phyloP scores from a whole-genome alignment of 2,329 filamentous ascomycete species.

The Colletotrichum theobromicola region DNA sequence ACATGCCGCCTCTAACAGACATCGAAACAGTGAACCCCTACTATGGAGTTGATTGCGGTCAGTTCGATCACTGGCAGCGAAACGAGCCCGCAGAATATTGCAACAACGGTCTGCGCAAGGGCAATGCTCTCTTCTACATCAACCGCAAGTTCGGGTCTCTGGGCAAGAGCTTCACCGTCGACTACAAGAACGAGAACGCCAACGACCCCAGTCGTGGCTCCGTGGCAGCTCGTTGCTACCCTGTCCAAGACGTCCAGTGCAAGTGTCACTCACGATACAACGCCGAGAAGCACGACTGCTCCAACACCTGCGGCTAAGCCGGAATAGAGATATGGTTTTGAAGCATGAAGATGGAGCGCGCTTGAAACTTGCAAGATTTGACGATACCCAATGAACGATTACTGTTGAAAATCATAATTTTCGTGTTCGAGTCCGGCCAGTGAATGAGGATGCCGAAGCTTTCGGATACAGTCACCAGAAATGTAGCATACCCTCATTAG shows the following conservation, averaged over 20 bases:
- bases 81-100: background rate
- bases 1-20: background rate
- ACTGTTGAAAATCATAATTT: background rate
- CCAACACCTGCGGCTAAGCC: background rate
- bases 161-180: background rate
- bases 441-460: background rate
- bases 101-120: background rate
- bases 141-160: background rate
- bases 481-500: background rate
- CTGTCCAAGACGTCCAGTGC: background rate
- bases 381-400: background rate
- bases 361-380: background rate
- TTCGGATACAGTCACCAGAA: background rate
- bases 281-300: background rate
- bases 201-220: background rate
- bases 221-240: background rate
- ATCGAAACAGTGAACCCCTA: background rate
- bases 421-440: background rate
- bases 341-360: background rate
- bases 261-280: background rate
- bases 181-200: background rate
- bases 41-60: slow-evolving; percentile 6
- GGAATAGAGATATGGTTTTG: background rate
- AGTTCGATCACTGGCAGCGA: background rate
- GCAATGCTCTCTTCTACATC: background rate